Evolutionary conservation across 768 basidiomycete genomes (phyloP), one percentile per base, ranked within the genome.

Genomic region (Russula dissimulans): DNA sequence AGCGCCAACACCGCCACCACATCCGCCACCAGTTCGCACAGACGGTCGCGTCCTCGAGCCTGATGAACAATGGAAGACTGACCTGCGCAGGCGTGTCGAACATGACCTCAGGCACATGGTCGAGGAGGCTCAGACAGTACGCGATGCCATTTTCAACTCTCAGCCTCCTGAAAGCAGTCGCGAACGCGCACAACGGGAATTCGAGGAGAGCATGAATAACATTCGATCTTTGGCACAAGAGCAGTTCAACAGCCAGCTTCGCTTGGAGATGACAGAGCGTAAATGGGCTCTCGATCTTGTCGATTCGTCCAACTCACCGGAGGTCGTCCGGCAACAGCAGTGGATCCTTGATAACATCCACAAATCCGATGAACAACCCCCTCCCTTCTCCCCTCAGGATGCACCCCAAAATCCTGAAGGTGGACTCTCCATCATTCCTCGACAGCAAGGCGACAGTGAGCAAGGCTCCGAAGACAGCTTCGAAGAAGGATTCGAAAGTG

Each of bases 301-400:
- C 22, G 55, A 47, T 32, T 42, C 22, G 22, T 26, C 52, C 18
- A 59, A 62, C n/a, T 65, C 65, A 12, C 62, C 63, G 4, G 62
- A 65, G 43, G 62, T 65, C 38, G 53, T 42, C n/a, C 45, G 60
- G 22, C 56, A 66, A 53, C 65, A 66, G 50, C 65, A 66, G 56
- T 54, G 39, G 58, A 66, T 65, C 46, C 53, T 66, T 29, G 65
- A 66, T 6, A 51, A 42, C 29, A 64, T 66, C 46, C 54, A 48
- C 38, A 66, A 60, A 59, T 12, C 26, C 22, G 59, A 64, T 0
- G 44, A 48, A n/a, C 34, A 57, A 29, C 38, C 12, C 9, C 5
- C 17, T 0, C 32, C 57, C 15, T 43, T 41, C 18, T 4, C 3
- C 22, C 3, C 49, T 31, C 8, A 15, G 47, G 50, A 50, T 52